phyloP scores from a whole-genome alignment of 2,329 filamentous ascomycete genomes.

The Macrophomina pseudophaseolina region DNA sequence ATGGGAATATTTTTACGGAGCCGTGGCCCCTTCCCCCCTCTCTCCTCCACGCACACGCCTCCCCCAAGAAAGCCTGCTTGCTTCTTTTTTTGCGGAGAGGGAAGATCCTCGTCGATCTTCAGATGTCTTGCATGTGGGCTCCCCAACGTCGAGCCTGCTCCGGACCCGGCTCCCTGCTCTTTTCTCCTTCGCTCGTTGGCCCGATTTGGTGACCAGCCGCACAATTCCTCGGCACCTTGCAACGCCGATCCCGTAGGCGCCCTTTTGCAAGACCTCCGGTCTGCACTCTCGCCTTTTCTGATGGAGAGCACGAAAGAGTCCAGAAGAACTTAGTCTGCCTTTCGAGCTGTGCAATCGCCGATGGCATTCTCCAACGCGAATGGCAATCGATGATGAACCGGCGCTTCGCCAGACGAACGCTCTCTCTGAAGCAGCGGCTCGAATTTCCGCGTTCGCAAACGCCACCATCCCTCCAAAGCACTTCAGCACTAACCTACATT shows the following conservation, averaged over 20 bases:
- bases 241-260: not conserved
- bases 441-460: not conserved
- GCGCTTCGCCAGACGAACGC: not conserved
- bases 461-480: not conserved
- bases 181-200: not conserved
- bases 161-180: not conserved
- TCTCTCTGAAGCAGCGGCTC: not conserved
- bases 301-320: not conserved
- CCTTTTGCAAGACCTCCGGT: no score
- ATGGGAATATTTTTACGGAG: not conserved
- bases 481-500: not conserved
- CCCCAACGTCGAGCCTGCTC: not conserved
- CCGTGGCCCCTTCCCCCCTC: not conserved
- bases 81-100: not conserved
- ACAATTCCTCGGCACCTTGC: not conserved
- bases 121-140: conserved; percentile 17
- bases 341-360: not conserved
- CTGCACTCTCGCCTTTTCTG: no score
- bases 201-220: no score
- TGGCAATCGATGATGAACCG: not conserved
- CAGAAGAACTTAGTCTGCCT: not conserved
- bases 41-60: not conserved
- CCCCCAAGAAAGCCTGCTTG: not conserved
- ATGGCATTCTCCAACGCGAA: not conserved
- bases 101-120: conserved; percentile 13